A percentile compares a stretch with the other conserved stretches of the same genome.
phyloP scores from a whole-genome alignment of 257 asterid species.

The Solanum pinnatisectum region DNA sequence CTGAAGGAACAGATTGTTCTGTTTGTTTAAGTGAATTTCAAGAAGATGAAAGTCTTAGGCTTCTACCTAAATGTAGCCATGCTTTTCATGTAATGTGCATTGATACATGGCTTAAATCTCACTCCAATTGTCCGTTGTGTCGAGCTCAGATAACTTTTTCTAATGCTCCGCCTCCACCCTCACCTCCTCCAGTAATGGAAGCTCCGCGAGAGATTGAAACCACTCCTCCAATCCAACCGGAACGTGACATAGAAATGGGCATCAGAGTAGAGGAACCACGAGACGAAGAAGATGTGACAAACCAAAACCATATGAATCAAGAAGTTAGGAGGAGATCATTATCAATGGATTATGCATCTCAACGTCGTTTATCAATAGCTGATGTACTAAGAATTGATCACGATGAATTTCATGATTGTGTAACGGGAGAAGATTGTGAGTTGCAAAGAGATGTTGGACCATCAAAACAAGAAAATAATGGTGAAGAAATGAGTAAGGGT shows the following conservation, averaged over 20 bases:
- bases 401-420: not conserved
- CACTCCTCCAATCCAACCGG: not conserved
- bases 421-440: not conserved
- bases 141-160: not conserved
- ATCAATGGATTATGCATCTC: not conserved
- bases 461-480: not conserved
- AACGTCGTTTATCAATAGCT: not conserved
- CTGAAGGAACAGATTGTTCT: constrained; percentile 1
- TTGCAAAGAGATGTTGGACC: not conserved
- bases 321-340: not conserved
- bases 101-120: constrained; percentile 13
- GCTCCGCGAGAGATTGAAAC: not conserved
- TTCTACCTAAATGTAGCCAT: constrained; percentile 8
- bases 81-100: constrained; percentile 9
- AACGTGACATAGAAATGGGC: not conserved
- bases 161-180: not conserved
- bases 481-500: constrained; percentile 1
- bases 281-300: not conserved
- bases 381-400: not conserved
- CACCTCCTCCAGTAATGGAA: not conserved
- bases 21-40: constrained; percentile 12
- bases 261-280: not conserved
- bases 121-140: constrained; percentile 3
- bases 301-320: not conserved
- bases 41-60: constrained; percentile 4